Base-by-base conservation (phyloP, 2,329 filamentous ascomycete species). In the Cladophialophora chaetospira region DNA sequence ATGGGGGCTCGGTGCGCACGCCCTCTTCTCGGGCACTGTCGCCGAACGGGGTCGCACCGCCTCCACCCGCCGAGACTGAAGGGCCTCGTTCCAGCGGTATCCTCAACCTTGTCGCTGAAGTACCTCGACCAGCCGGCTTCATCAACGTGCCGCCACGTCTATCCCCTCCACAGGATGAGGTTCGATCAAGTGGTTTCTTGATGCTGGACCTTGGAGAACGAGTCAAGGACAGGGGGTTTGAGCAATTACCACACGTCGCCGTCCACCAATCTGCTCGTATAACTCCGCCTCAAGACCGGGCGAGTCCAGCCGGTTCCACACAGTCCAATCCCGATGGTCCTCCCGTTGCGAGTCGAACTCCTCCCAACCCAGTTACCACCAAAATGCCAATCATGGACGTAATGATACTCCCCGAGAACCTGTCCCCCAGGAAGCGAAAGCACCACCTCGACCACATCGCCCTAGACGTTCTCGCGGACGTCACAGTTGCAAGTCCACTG, bases 11-110 rank as follows among this genome's bases (percentile, higher is more conserved):
- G n/a, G 49, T 56, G 23, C 52, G 54, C 33, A 58, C 62, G 25
- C 53, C 60, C 45, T 66, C 64, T 23, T 64, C 64, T 9, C 25
- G 58, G 21, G 59, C 62, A n/a, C 42, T 64, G 38, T 64, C 62
- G 15, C 59, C 62, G 15, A 61, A 55, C 29, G 61, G 49, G 10
- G 29, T 45, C 13, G 40, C 49, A 28, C 53, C 55, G 25, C 23
- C 40, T 43, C 33, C 48, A 36, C 28, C 40, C 5, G 9, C 46
- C 13, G 57, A 60, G n/a, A 28, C 29, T 6, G 60, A 61, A 29
- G 63, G 60, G 44, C 58, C 65, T 35, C 57, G 65, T 28, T 65
- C 63, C 17, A 66, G 65, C 48, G 63, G 65, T 9, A 64, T 65
- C 17, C 53, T 66, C 38, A 63, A 63, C 49, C 55, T 65, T 15